Base-by-base conservation (phyloP, 768 basidiomycete species). In the Tremella mesenterica region DNA sequence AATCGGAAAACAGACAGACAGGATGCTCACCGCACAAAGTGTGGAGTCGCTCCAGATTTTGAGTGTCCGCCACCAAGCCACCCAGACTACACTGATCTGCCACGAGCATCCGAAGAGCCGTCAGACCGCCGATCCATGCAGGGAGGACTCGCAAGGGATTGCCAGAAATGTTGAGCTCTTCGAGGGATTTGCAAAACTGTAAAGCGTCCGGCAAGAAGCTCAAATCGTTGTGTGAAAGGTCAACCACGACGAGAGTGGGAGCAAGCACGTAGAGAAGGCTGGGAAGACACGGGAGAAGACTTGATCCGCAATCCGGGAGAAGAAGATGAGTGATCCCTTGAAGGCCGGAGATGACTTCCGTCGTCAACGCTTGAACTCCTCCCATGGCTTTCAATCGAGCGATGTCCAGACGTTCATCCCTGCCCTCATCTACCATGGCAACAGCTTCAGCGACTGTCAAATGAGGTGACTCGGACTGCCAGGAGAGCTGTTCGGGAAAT, bases 91-190 rank as follows among this genome's bases (percentile, higher is more conserved):
- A 96, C 2, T 82, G 80, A 74, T 99, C 93, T n/a, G 89, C 87
- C 51, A 90, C 87, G 69, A 97, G 79, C 53, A 97, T 86, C 30
- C 86, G 83, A 45, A 97, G 80, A 58, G 83, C 82, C 5, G 76
- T 73, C 26, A 96, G 78, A 53, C 85, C 79, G 25, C 84, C 81
- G 44, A 96, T 78, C 74, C 92, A 96, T 25, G 83, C 78, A 14
- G 95, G 95, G n/a, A 97, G 79, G n/a, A 84, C 84, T 41, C 87
- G 83, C 25, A 97, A 78, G 6, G 88, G 86, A 71, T 99, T 99
- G 47, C 83, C 85, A 10, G 87, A 87, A 49, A 97, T 79, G 69
- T 96, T 93, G 41, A 99, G 79, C 73, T 99, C 95, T 72, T 96
- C 91, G 30, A 99, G 81, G 64, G 77, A 80, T 57, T 78, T 77